Evolutionary conservation across 176 grass and related monocot species (phyloP).

Genomic region (Triticum timopheevii): DNA sequence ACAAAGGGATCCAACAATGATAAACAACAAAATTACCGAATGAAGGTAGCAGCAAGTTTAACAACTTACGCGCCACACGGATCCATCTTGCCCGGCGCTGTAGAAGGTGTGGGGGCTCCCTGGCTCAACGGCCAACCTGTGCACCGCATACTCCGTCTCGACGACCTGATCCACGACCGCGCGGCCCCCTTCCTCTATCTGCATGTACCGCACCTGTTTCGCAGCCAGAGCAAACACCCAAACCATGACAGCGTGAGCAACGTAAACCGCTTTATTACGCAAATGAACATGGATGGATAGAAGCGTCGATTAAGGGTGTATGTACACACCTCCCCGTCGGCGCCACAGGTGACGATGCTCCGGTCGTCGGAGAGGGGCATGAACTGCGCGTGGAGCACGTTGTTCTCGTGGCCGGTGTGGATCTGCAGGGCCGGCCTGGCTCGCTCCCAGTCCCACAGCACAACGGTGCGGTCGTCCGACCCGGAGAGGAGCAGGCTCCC

Average conservation of each 20-base stretch:
- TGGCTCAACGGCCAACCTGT: constrained; percentile 69
- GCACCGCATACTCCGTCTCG: constrained; percentile 17
- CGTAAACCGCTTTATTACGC: background rate
- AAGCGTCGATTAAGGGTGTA: background rate
- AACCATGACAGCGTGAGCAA: background rate
- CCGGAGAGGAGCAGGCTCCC: constrained; percentile 75
- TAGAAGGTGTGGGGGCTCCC: constrained; percentile 73
- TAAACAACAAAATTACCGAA: background rate
- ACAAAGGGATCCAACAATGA: background rate
- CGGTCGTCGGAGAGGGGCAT: constrained; percentile 62
- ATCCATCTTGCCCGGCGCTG: constrained; percentile 59
- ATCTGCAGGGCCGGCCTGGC: constrained; percentile 7
- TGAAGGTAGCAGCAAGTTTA: background rate
- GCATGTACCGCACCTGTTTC: constrained; percentile 55
- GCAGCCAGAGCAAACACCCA: background rate
- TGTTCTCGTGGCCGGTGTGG: constrained; percentile 56
- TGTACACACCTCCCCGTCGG: constrained; percentile 49
- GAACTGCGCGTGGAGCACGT: constrained; percentile 73
- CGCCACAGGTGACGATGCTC: constrained; percentile 61
- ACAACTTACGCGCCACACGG: constrained; percentile 44
- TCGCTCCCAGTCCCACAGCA: constrained; percentile 77
- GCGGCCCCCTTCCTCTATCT: constrained; percentile 46
- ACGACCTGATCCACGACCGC: constrained; percentile 35
- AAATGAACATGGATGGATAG: background rate
- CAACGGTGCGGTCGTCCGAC: constrained; percentile 56